A percentile compares a stretch with the other conserved stretches of the same genome.
Conservation (phyloP, 2,329 filamentous ascomycete genomes). For the Ciborinia camelliae region DNA sequence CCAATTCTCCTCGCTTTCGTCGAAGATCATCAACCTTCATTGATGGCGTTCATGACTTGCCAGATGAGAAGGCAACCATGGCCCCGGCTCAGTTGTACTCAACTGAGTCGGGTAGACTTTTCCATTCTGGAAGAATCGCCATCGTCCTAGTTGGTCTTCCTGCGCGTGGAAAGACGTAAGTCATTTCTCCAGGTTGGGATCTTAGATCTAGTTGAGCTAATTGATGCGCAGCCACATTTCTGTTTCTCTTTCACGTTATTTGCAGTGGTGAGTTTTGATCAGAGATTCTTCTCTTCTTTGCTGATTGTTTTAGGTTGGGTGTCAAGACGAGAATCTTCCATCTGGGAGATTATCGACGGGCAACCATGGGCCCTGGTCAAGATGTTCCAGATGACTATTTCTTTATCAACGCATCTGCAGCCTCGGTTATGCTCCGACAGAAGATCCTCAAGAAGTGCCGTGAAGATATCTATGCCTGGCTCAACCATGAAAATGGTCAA, state of each 20-base stretch:
- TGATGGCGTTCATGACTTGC: slow-evolving; percentile 92
- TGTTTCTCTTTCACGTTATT: slow-evolving; percentile 88
- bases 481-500: slow-evolving; percentile 96
- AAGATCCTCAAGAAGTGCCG: slow-evolving; percentile 97
- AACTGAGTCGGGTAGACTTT: slow-evolving; percentile 93
- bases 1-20: slow-evolving; percentile 83
- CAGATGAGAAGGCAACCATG: slow-evolving; percentile 66
- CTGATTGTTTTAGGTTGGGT: slow-evolving; percentile 62
- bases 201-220: not conserved
- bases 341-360: slow-evolving; percentile 90
- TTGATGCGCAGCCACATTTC: slow-evolving; percentile 70
- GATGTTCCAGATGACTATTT: slow-evolving; percentile 97
- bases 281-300: not conserved
- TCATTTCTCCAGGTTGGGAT: slow-evolving; percentile 22
- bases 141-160: slow-evolving; percentile 96
- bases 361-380: slow-evolving; percentile 77
- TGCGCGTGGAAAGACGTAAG: slow-evolving; percentile 89
- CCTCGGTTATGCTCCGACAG: slow-evolving; percentile 88
- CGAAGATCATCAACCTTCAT: slow-evolving; percentile 94
- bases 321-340: slow-evolving; percentile 99
- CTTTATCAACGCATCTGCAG: slow-evolving; percentile 88
- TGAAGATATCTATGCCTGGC: slow-evolving; percentile 93
- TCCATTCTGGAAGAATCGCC: slow-evolving; percentile 94
- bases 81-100: slow-evolving; percentile 97
- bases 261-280: slow-evolving; percentile 67